Base-by-base conservation (phyloP, 2,329 filamentous ascomycete species). In the Podosphaera fusca region DNA sequence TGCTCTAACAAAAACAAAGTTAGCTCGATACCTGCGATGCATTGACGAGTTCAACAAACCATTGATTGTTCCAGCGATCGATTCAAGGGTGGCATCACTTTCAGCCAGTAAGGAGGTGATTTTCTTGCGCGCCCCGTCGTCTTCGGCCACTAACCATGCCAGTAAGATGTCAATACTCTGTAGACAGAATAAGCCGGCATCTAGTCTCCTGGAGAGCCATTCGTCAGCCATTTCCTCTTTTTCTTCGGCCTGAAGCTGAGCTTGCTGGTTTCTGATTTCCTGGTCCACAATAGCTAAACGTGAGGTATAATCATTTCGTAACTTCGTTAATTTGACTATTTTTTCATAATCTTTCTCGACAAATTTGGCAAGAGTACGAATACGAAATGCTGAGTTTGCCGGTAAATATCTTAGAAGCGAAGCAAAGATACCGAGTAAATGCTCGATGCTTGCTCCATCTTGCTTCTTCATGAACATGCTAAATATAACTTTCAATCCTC, bases 281-380 rank as follows among this genome's bases (percentile, higher is more conserved):
- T 74, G 70, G 55, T 89, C 84, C 0, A 86, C 80, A 0, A 74
- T 71, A 0, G 70, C 72, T 1, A 94, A 70, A 14, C 78, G 75
- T 0, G 75, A 72, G 0, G 77, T 76, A 66, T 88, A 94, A 10
- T 85, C 83, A 53, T 79, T 72, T 46, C 89, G 78, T 53, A 95
- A 69, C 59, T 76, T 74, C 40, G 94, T 68, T 3, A 96, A 73
- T 66, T 82, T 86, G 4, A 67, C 71, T 42, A 87, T 79, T 73
- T 96, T 96, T 62, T 83, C 87, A 67, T 94, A 95, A 61, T 95
- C 82, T 67, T 87, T 94, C 69, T 98, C 92, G 21, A 95, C 84
- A 64, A 96, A 96, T 66, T 98, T 98, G 53, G 89, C 90, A 3
- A 96, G 75, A 0, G 84, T 78, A 3, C 92, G 80, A 63, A 96